Percentiles rank a stretch among this genome's conserved stretches.
Evolutionary conservation across 2,329 filamentous ascomycete genomes (phyloP).

Genomic region (Talaromyces marneffei): DNA sequence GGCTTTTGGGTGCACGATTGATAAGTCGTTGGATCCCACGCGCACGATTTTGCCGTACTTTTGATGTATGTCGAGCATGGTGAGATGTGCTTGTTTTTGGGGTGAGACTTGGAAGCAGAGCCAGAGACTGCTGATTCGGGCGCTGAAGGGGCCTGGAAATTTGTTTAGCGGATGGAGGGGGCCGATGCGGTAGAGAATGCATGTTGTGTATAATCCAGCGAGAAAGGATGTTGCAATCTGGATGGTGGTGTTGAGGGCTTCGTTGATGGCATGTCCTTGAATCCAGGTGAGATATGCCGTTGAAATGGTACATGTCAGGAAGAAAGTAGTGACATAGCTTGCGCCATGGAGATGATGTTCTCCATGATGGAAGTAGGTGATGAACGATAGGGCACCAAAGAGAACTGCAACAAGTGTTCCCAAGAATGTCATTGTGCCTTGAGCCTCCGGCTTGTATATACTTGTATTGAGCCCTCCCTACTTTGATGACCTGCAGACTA

Average conservation of each 20-base stretch:
- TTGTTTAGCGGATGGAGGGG: slow-evolving; percentile 10
- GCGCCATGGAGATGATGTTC: slow-evolving; percentile 17
- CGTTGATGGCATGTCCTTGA: not conserved
- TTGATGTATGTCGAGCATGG: slow-evolving; percentile 26
- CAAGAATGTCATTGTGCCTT: not conserved
- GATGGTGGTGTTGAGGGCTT: not conserved
- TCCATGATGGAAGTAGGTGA: slow-evolving; percentile 14
- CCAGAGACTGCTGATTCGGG: slow-evolving; percentile 30
- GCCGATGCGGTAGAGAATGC: slow-evolving; percentile 21
- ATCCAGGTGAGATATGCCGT: not conserved
- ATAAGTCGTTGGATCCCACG: slow-evolving; percentile 31
- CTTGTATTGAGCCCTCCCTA: not conserved
- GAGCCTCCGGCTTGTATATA: no score
- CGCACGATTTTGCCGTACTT: slow-evolving; percentile 32
- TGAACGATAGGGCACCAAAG: not conserved
- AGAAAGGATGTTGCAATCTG: not conserved
- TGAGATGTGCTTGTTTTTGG: slow-evolving; percentile 20
- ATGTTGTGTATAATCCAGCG: slow-evolving; percentile 20
- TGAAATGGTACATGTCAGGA: not conserved
- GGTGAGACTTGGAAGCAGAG: slow-evolving; percentile 18
- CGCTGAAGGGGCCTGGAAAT: slow-evolving; percentile 24
- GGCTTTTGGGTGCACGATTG: slow-evolving; percentile 31
- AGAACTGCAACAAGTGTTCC: not conserved
- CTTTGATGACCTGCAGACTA: not conserved
- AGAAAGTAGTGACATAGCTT: slow-evolving; percentile 7